Evolutionary conservation across 1,284 basidiomycete species (phyloP).

Genomic region (Apiotrichum mycotoxinovorans): DNA sequence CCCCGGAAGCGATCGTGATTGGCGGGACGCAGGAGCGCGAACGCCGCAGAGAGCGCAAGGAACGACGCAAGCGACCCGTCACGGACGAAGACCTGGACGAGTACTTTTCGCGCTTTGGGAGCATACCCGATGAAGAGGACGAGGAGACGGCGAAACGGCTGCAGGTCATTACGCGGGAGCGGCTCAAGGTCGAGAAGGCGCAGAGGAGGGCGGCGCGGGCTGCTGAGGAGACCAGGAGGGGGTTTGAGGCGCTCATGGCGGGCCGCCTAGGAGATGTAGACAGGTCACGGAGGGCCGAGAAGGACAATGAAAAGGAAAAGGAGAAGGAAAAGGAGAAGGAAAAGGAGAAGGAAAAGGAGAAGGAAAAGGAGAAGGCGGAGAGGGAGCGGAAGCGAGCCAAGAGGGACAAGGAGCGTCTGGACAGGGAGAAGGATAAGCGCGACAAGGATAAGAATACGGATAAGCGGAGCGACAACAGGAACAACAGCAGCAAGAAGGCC

Average conservation of each 20-base stretch:
- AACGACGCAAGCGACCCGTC: conserved; percentile 11
- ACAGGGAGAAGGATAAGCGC: background rate
- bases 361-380: background rate
- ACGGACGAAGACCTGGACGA: conserved; percentile 40
- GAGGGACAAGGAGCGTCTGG: background rate
- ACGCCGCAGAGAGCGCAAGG: conserved; percentile 6
- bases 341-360: conserved; percentile 3
- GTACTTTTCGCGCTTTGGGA: conserved; percentile 37
- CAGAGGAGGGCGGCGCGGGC: conserved; percentile 20
- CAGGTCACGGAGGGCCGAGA: background rate
- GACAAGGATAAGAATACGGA: background rate
- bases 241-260: conserved; percentile 30
- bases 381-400: background rate
- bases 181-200: conserved; percentile 30
- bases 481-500: background rate
- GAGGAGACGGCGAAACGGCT: conserved; percentile 16
- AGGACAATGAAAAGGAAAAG: conserved; percentile 6
- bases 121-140: conserved; percentile 31
- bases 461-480: background rate
- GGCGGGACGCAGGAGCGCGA: conserved; percentile 28
- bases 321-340: conserved; percentile 10
- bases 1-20: conserved; percentile 38
- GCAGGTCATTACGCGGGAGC: conserved; percentile 34
- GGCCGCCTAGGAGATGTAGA: too few species aligned
- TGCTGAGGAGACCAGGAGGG: conserved; percentile 22